Percentiles rank a stretch among this genome's conserved stretches.
These are phyloP conservation scores for Glutinoglossum americanum DNA, from an alignment of 495 filamentous ascomycete species.

Conservation along the genomic window DNA sequence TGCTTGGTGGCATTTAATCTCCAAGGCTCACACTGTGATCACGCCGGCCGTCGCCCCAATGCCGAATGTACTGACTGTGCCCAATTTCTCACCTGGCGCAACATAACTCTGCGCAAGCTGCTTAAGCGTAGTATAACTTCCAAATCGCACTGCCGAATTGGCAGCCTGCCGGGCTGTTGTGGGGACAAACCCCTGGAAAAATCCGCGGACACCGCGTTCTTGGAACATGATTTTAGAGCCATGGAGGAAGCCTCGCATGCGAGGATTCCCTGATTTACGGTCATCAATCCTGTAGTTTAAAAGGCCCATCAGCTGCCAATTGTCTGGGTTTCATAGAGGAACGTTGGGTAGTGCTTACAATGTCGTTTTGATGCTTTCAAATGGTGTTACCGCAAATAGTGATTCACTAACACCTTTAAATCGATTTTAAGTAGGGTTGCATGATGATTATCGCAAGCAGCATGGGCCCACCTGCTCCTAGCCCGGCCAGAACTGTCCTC, in stretches of 20 bases:
- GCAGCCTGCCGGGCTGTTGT: conserved; percentile 89
- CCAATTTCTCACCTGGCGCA: conserved; percentile 84
- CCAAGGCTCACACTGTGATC: conserved; percentile 66
- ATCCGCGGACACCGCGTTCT: conserved; percentile 72
- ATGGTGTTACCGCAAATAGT: conserved; percentile 81
- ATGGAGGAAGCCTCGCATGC: conserved; percentile 83
- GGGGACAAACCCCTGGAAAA: conserved; percentile 92
- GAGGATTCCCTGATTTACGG: conserved; percentile 65
- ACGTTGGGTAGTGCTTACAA: conserved; percentile 26
- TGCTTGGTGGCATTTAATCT: neutral
- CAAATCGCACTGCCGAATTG: conserved; percentile 78
- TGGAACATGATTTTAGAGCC: conserved; percentile 67
- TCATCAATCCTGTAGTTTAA: conserved; percentile 56
- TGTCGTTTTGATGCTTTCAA: conserved; percentile 95
- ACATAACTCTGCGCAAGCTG: conserved; percentile 85
- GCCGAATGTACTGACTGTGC: conserved; percentile 69
- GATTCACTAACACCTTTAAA: conserved; percentile 41
- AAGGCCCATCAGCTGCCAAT: neutral
- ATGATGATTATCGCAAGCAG: neutral
- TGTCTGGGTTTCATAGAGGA: neutral
- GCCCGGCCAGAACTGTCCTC: conserved; percentile 76
- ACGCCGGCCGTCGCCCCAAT: conserved; percentile 78
- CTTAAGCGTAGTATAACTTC: conserved; percentile 71
- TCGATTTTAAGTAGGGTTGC: neutral
- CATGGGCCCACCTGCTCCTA: conserved; percentile 56